These are phyloP conservation scores for Colletotrichum cuscutae DNA, from an alignment of 2,329 filamentous ascomycete genomes.

Conservation along the genomic window DNA sequence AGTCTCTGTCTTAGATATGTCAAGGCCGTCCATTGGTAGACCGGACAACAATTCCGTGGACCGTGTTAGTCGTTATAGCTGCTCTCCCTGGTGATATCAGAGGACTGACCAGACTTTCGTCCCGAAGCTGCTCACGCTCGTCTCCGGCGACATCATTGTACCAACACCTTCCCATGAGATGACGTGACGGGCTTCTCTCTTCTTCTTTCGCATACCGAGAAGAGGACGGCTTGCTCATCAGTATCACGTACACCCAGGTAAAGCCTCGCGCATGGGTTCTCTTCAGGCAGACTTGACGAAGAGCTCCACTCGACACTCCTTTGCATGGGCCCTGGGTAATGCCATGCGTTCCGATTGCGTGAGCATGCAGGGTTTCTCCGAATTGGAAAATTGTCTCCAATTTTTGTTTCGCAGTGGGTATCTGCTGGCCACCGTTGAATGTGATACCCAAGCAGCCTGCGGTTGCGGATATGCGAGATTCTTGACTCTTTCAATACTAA, in stretches of 20 bases:
- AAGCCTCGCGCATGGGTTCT: slow-evolving; percentile 9
- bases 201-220: neutral
- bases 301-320: neutral
- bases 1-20: accelerated
- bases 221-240: neutral
- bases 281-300: neutral
- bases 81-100: neutral
- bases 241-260: neutral
- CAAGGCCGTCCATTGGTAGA: neutral
- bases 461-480: neutral
- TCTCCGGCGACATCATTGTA: neutral
- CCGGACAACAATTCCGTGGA: neutral
- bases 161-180: neutral
- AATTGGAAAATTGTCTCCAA: slow-evolving; percentile 16
- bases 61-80: neutral
- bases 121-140: neutral
- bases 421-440: slow-evolving; percentile 8
- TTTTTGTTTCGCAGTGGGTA: neutral
- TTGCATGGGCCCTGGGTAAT: slow-evolving; percentile 13
- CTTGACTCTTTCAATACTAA: neutral
- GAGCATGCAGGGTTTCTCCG: slow-evolving; percentile 23
- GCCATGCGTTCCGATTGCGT: slow-evolving; percentile 19
- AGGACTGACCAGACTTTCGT: neutral
- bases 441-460: slow-evolving; percentile 1
- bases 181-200: neutral